phyloP scores from a whole-genome alignment of 805 yeast genomes.

The Candida maesae region DNA sequence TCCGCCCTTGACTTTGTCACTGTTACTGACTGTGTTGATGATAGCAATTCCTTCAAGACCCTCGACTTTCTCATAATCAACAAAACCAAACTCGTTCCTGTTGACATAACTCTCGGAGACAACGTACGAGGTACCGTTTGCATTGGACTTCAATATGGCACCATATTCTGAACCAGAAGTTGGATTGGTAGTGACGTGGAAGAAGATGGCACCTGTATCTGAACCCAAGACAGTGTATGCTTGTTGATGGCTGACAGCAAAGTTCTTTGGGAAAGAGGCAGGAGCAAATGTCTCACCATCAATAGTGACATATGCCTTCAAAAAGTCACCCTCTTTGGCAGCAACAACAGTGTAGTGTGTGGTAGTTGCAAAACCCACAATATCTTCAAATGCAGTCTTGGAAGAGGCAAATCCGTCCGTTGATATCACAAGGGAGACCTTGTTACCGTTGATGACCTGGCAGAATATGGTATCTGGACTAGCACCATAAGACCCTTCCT shows the following conservation, averaged over 20 bases:
- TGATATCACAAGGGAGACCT: slow-evolving; percentile 29
- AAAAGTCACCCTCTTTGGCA: slow-evolving; percentile 42
- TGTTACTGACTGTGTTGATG: slow-evolving; percentile 63
- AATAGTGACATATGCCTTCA: slow-evolving; percentile 69
- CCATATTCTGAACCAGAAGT: slow-evolving; percentile 62
- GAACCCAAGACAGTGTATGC: slow-evolving; percentile 83
- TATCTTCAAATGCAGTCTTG: slow-evolving; percentile 45
- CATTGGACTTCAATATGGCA: slow-evolving; percentile 78
- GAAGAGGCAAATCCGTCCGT: slow-evolving; percentile 24
- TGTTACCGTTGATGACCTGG: slow-evolving; percentile 37
- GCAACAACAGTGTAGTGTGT: slow-evolving; percentile 76
- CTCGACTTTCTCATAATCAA: slow-evolving; percentile 81
- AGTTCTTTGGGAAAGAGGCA: slow-evolving; percentile 70
- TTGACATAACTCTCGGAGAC: slow-evolving; percentile 70
- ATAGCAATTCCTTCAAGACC: slow-evolving; percentile 83
- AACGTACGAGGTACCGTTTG: slow-evolving; percentile 86
- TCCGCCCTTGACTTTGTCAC: slow-evolving; percentile 40
- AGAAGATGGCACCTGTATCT: slow-evolving; percentile 64
- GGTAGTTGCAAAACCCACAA: slow-evolving; percentile 72
- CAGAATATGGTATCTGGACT: slow-evolving; percentile 60
- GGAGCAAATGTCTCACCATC: slow-evolving; percentile 79
- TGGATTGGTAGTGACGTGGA: slow-evolving; percentile 73
- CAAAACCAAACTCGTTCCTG: slow-evolving; percentile 68
- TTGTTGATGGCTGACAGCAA: slow-evolving; percentile 56
- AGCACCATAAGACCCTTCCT: slow-evolving; percentile 36